These are phyloP conservation scores for Lichtheimia ornata DNA, from an alignment of 371 early-diverging fungal species.

Conservation along the genomic window DNA sequence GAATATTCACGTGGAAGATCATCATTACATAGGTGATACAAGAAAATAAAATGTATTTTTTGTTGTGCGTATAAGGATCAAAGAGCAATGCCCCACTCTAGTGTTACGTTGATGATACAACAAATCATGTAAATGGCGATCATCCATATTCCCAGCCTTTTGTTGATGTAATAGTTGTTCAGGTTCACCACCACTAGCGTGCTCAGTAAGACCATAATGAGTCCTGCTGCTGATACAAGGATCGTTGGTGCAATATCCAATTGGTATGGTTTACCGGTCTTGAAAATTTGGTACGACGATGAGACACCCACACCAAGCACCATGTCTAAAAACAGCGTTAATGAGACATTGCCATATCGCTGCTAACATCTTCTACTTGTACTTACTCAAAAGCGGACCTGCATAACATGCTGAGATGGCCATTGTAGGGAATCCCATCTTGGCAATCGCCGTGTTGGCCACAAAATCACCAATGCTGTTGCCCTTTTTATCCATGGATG, in stretches of 20 bases:
- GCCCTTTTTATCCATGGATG: slow-evolving; percentile 44
- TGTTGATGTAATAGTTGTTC: slow-evolving; percentile 50
- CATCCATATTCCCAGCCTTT: slow-evolving; percentile 53
- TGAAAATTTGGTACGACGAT: slow-evolving; percentile 54
- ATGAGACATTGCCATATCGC: not conserved
- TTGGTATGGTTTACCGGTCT: slow-evolving; percentile 37
- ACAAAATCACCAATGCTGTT: slow-evolving; percentile 86
- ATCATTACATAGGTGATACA: too few relatives aligned
- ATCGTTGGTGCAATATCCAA: slow-evolving; percentile 60
- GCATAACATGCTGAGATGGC: slow-evolving; percentile 87
- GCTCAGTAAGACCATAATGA: slow-evolving; percentile 50
- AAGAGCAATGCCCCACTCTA: slow-evolving; percentile 27
- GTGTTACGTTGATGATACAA: slow-evolving; percentile 41
- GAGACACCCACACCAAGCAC: slow-evolving; percentile 79
- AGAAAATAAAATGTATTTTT: too few relatives aligned
- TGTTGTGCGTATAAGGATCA: too few relatives aligned
- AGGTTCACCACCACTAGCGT: slow-evolving; percentile 52
- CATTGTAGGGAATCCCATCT: slow-evolving; percentile 86
- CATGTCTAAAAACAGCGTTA: slow-evolving; percentile 48
- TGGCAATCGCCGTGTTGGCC: slow-evolving; percentile 81
- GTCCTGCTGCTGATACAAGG: slow-evolving; percentile 49
- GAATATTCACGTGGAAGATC: too few relatives aligned
- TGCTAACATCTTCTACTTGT: not conserved
- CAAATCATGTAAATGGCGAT: slow-evolving; percentile 46
- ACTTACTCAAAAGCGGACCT: slow-evolving; percentile 76